These are phyloP conservation scores for Naganishia kalamii DNA, from an alignment of 768 basidiomycete genomes.

Conservation along the genomic window DNA sequence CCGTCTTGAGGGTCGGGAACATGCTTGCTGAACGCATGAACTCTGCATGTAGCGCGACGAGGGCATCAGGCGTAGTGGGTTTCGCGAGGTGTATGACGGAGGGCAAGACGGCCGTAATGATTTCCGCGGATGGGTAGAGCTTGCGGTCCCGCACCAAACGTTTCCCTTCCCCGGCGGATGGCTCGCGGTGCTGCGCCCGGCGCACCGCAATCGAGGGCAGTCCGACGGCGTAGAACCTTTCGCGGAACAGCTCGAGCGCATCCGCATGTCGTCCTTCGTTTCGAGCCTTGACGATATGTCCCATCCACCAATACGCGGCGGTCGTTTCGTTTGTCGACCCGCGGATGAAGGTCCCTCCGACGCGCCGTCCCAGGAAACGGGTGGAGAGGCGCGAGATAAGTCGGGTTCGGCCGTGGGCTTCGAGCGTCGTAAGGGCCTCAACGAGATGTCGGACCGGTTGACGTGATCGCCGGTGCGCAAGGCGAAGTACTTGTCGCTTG, in stretches of 20 bases:
- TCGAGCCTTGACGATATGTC: neutral
- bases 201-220: neutral
- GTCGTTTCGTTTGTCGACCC: conserved; percentile 12
- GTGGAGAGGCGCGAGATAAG: conserved; percentile 2
- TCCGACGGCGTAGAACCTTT: neutral
- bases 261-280: neutral
- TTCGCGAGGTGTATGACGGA: neutral
- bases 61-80: neutral
- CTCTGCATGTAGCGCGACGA: neutral
- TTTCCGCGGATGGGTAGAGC: conserved; percentile 6
- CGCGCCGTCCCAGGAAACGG: neutral
- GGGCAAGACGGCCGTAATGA: conserved; percentile 5
- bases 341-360: neutral
- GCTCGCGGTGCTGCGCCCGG: no score
- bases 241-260: neutral
- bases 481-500: neutral
- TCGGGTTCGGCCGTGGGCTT: neutral
- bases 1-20: neutral
- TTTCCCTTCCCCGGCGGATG: neutral
- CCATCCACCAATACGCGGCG: conserved; percentile 14
- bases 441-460: neutral
- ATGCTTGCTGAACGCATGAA: neutral
- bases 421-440: neutral
- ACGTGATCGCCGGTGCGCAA: conserved; percentile 2
- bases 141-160: neutral